Base-by-base conservation (phyloP, 176 grass and related monocot species). In the Bolboschoenus planiculmis region DNA sequence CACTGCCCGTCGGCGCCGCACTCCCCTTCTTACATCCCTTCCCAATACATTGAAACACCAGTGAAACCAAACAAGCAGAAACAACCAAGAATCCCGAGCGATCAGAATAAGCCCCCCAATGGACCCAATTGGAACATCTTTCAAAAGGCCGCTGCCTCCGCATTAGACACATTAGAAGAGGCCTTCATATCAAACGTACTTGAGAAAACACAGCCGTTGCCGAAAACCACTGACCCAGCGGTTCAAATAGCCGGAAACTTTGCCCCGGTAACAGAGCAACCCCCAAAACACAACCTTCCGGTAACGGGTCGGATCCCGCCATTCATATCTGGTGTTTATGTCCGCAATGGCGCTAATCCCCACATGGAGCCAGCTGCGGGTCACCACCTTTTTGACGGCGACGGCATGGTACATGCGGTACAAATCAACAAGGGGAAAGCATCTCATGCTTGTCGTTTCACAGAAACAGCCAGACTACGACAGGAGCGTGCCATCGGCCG, bases 321-420 rank as follows among this genome's bases (percentile, higher is more conserved):
- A 8, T 94, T 92, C 80, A 90, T 97, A 57, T 84, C 84, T 16
- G 94, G 94, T 7, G 90, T 94, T 0, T 97, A 97, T 87, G 89
- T 89, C 0, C 91, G 94, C 53, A 97, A 97, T 90, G 94, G 94
- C 51, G 94, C 94, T 0, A 97, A 97, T 84, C 94, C 94, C 0
- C 85, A 86, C 79, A 87, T 92, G 75, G 79, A 88, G 4, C 94
- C 94, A 1, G 20, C 31, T 0, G 91, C 91, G 0, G 94, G 94
- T 0, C 94, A 97, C 88, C 94, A 97, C 88, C 88, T 97, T 24
- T 97, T 97, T 84, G 94, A 97, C 77, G 94, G 94, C 53, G 94
- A 97, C 74, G 94, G 94, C 26, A 97, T 97, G 94, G 91, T 97
- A 4, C 94, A 97, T 85, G 94, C 90, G n/a, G 78, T 97, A 0